phyloP scores from a whole-genome alignment of 306 rosid genomes.

The Vigna mungo region DNA sequence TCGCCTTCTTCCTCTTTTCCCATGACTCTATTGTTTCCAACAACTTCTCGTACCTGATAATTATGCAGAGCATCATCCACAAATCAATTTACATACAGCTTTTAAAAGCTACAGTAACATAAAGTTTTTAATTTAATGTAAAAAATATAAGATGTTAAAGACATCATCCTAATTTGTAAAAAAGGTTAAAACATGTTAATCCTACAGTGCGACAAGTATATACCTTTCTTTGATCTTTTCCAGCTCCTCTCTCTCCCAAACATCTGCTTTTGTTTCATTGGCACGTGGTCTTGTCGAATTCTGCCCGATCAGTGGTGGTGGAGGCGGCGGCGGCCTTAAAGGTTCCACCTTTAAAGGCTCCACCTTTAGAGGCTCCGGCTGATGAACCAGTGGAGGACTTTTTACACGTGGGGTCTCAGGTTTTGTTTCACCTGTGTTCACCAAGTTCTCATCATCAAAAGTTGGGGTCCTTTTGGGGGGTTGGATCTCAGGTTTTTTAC shows the following conservation, averaged over 20 bases:
- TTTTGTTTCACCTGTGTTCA: constrained; percentile 25
- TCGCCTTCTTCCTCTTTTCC: constrained; percentile 72
- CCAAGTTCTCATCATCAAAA: constrained; percentile 40
- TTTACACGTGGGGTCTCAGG: constrained; percentile 42
- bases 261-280: constrained; percentile 57
- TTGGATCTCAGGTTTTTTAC: constrained; percentile 45
- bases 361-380: constrained; percentile 34
- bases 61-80: neutral
- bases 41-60: constrained; percentile 69
- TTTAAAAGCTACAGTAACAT: too few relatives aligned
- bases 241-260: constrained; percentile 73
- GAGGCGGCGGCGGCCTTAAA: neutral
- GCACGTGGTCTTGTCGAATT: constrained; percentile 7
- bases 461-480: constrained; percentile 39
- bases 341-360: constrained; percentile 37
- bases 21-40: constrained; percentile 60
- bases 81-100: too few relatives aligned
- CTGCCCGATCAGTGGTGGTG: neutral
- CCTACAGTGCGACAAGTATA: neutral
- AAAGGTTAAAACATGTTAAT: too few relatives aligned
- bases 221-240: constrained; percentile 70
- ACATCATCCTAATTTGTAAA: neutral
- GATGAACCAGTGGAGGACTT: constrained; percentile 18
- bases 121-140: too few relatives aligned
- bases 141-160: too few relatives aligned